Evolutionary conservation across 2,329 filamentous ascomycete genomes (phyloP).

Genomic region (Ophiosphaerella korrae): DNA sequence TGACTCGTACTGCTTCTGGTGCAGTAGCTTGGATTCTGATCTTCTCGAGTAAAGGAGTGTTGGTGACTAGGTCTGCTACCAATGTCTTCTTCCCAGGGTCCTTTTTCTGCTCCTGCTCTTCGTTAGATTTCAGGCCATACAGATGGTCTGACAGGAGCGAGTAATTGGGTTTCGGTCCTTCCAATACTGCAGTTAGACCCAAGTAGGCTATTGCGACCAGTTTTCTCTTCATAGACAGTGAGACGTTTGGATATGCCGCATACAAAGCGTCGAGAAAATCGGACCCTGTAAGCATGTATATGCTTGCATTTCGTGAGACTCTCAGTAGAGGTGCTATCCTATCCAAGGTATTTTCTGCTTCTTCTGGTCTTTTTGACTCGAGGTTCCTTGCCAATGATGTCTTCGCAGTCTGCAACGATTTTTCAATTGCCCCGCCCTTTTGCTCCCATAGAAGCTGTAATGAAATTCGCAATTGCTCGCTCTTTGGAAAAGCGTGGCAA

Average conservation of each 20-base stretch:
- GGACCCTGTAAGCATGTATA: constrained; percentile 78
- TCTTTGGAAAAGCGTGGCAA: constrained; percentile 69
- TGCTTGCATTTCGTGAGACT: constrained; percentile 61
- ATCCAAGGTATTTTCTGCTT: constrained; percentile 61
- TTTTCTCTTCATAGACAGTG: constrained; percentile 65
- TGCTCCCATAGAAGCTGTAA: constrained; percentile 59
- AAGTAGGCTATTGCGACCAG: constrained; percentile 77
- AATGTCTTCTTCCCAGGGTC: constrained; percentile 60
- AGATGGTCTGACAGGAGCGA: constrained; percentile 82
- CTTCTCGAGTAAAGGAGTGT: constrained; percentile 74
- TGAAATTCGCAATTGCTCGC: constrained; percentile 57
- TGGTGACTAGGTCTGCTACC: constrained; percentile 80
- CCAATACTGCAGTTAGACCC: constrained; percentile 72
- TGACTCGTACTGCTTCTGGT: constrained; percentile 59
- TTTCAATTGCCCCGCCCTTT: constrained; percentile 58
- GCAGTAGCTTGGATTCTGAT: constrained; percentile 61
- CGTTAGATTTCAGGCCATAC: constrained; percentile 76
- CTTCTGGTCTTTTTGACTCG: constrained; percentile 64
- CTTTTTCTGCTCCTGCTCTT: constrained; percentile 62
- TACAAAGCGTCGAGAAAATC: constrained; percentile 83
- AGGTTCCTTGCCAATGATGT: constrained; percentile 65
- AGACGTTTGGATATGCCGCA: constrained; percentile 67
- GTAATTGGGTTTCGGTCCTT: constrained; percentile 69
- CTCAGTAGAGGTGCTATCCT: constrained; percentile 68
- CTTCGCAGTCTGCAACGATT: constrained; percentile 65